Evolutionary conservation across 768 basidiomycete species (phyloP), one percentile per base, ranked within the genome.

Genomic region (Lentinula guzmanii): DNA sequence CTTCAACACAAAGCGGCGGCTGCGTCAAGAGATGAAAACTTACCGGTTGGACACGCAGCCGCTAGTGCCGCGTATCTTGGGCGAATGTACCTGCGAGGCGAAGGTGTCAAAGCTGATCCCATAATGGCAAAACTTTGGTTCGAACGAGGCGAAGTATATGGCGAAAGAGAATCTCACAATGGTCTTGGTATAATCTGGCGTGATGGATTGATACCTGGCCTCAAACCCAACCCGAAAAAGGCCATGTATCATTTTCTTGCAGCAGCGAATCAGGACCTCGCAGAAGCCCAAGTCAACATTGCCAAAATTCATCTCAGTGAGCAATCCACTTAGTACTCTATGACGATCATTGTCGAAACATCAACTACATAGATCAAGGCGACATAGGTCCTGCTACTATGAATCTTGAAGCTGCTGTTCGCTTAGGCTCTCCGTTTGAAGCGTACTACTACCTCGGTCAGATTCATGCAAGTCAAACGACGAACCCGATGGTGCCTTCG

Each of bases 361-460:
- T 58, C 18, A 18, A 62, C 10, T 63, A 13, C 43, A 2, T 50
- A 96, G 95, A 81, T 34, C 81, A 81, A 15, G 86, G 87, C 16
- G 94, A 98, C 50, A 53, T 86, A 24, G 73, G 76, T 28, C 64
- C 81, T 4, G 95, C 95, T 0, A 82, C 79, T 1, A 80, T 83
- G 1, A 87, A 87, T 69, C 91, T 98, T 66, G 93, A 98, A 71
- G 81, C 80, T 28, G 97, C 95, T 3, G 77, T 96, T 52, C 85
- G 90, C 1, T 81, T 85, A 65, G 97, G 96, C 4, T 95, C 96
- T 4, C 90, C 91, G 0, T 94, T 96, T 62, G 95, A 99, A 70
- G 90, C 95, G 1, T 96, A 91, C 74, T 96, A 95, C 74, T 95
- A 97, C 68, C 83, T 97, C 9, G 95, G 91, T 24, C 83, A 88